Evolutionary conservation across 768 basidiomycete species (phyloP).

Genomic region (Tulasnella sp.): DNA sequence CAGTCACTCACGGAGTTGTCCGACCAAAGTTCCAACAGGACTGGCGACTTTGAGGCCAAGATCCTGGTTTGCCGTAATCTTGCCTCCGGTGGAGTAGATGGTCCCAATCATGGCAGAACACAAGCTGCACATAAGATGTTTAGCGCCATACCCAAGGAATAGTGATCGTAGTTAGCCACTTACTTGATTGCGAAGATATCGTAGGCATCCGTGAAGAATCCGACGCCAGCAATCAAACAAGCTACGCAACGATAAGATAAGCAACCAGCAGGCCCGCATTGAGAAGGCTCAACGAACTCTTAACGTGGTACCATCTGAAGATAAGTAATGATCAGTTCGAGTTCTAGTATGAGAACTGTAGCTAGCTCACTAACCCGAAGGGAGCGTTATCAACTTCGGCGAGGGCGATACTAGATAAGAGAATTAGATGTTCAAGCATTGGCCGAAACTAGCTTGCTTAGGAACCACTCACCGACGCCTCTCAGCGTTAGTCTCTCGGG

Average conservation of each 20-base stretch:
- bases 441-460: too few species aligned
- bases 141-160: conserved; percentile 34
- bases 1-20: conserved; percentile 49
- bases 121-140: conserved; percentile 31
- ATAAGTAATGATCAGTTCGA: conserved; percentile 12
- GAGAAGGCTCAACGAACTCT: conserved; percentile 31
- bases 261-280: conserved; percentile 14
- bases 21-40: conserved; percentile 63
- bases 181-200: conserved; percentile 80
- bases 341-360: conserved; percentile 14
- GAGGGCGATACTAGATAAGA: conserved; percentile 46
- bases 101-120: conserved; percentile 31
- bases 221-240: conserved; percentile 48
- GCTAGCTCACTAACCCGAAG: conserved; percentile 54
- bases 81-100: conserved; percentile 24
- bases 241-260: neutral
- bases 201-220: conserved; percentile 84
- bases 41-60: conserved; percentile 71
- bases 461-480: too few species aligned
- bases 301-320: conserved; percentile 73
- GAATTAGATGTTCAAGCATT: too few species aligned
- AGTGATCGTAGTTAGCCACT: conserved; percentile 50
- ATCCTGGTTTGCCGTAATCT: conserved; percentile 51
- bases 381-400: conserved; percentile 78
- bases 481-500: too few species aligned